phyloP scores from a whole-genome alignment of 441 rosid species.

The Aquilaria agallochum region DNA sequence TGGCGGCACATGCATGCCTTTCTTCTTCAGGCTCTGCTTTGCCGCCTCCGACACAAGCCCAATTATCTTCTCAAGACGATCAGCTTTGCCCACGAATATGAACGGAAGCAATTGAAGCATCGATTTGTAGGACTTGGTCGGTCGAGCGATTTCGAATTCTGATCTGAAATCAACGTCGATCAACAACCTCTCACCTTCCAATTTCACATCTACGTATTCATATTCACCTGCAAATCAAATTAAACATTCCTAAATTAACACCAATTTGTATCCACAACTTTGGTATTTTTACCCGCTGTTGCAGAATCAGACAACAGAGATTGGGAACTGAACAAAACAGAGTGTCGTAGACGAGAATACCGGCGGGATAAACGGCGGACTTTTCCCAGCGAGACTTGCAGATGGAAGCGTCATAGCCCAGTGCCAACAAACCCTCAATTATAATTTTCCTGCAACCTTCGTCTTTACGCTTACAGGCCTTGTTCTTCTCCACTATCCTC shows the following conservation, averaged over 20 bases:
- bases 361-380: conserved; percentile 57
- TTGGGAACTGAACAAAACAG: conserved; percentile 2
- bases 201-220: conserved; percentile 67
- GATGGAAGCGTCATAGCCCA: conserved; percentile 69
- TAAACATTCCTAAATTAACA: not conserved
- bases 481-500: conserved; percentile 62
- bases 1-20: conserved; percentile 78
- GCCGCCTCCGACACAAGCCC: conserved; percentile 59
- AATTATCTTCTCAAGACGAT: conserved; percentile 70
- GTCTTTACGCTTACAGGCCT: conserved; percentile 48
- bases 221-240: conserved; percentile 53
- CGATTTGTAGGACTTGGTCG: conserved; percentile 68
- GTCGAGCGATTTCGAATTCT: conserved; percentile 78
- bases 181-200: conserved; percentile 52
- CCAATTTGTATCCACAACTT: too few species aligned
- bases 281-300: not conserved
- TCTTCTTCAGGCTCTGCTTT: conserved; percentile 72
- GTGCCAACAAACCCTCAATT: conserved; percentile 42
- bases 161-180: conserved; percentile 80
- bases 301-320: not conserved
- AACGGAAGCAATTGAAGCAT: conserved; percentile 58
- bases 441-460: conserved; percentile 46
- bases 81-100: conserved; percentile 64
- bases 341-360: conserved; percentile 25
- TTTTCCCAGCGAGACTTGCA: conserved; percentile 91